Evolutionary conservation across 352 stramenopile genomes (phyloP).

Genomic region (Pythium scleroteichum): DNA sequence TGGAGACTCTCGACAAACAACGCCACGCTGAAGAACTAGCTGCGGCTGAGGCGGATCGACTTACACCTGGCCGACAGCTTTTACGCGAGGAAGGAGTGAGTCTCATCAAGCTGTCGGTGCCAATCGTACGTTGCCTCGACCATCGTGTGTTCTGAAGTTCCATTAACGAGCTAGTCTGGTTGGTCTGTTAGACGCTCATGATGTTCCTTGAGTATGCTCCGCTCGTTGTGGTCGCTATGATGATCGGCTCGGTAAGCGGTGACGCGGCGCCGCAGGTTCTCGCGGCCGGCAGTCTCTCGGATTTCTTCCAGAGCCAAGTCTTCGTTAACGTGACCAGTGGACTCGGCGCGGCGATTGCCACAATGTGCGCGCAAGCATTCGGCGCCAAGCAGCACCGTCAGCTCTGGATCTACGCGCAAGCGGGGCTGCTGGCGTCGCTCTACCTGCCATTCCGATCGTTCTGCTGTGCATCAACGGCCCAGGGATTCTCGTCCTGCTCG

Average conservation of each 20-base stretch:
- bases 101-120: constrained; percentile 20
- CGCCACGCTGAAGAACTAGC: constrained; percentile 8
- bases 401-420: constrained; percentile 63
- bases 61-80: neutral
- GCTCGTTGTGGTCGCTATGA: constrained; percentile 50
- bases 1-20: constrained; percentile 9
- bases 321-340: constrained; percentile 48
- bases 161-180: too few relatives aligned
- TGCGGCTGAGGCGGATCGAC: neutral
- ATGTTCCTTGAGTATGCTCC: constrained; percentile 53
- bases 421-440: constrained; percentile 43
- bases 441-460: constrained; percentile 35
- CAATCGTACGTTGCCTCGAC: constrained; percentile 15
- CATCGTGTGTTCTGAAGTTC: neutral
- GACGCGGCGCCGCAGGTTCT: constrained; percentile 48
- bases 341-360: constrained; percentile 57
- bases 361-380: constrained; percentile 60
- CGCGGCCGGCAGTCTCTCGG: constrained; percentile 49
- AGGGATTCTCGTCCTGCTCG: constrained; percentile 42
- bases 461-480: constrained; percentile 41
- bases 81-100: constrained; percentile 13
- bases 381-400: constrained; percentile 49
- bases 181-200: constrained; percentile 34
- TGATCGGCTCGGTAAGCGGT: constrained; percentile 54
- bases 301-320: constrained; percentile 52